A percentile compares a stretch with the other conserved stretches of the same genome.
phyloP scores from a whole-genome alignment of 441 rosid genomes.

The Codiaeum variegatum region DNA sequence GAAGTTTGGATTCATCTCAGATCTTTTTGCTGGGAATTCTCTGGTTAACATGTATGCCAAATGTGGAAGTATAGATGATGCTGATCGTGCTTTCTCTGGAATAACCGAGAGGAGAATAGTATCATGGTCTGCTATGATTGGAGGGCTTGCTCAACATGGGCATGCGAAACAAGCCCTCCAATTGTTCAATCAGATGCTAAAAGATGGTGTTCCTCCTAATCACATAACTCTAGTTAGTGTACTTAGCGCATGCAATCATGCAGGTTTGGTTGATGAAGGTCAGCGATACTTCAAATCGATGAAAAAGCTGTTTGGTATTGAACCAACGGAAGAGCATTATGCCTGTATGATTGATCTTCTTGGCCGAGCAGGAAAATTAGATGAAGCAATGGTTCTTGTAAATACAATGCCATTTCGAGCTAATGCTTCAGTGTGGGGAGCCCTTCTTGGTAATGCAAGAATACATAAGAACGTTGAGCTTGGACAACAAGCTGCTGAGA shows the following conservation, averaged over 20 bases:
- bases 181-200: constrained; percentile 46
- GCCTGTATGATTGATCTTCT: constrained; percentile 74
- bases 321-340: constrained; percentile 56
- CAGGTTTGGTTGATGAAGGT: constrained; percentile 63
- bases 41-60: constrained; percentile 73
- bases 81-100: constrained; percentile 41
- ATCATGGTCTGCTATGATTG: constrained; percentile 71
- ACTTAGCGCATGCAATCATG: constrained; percentile 67
- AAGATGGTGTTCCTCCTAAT: constrained; percentile 46
- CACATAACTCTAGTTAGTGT: constrained; percentile 61
- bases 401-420: constrained; percentile 55
- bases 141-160: constrained; percentile 73
- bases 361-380: constrained; percentile 57
- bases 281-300: constrained; percentile 45
- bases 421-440: constrained; percentile 57
- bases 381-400: constrained; percentile 53
- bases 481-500: constrained; percentile 54
- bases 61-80: constrained; percentile 70
- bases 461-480: constrained; percentile 59
- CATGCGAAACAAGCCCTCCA: constrained; percentile 52
- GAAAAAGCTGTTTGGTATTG: constrained; percentile 41
- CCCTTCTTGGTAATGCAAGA: constrained; percentile 69
- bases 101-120: constrained; percentile 56
- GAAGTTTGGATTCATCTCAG: constrained; percentile 59
- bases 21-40: constrained; percentile 57